A percentile compares a stretch with the other conserved stretches of the same genome.
Evolutionary conservation across 169 alveolate species (phyloP).

Genomic region (Eimeria falciformis): DNA sequence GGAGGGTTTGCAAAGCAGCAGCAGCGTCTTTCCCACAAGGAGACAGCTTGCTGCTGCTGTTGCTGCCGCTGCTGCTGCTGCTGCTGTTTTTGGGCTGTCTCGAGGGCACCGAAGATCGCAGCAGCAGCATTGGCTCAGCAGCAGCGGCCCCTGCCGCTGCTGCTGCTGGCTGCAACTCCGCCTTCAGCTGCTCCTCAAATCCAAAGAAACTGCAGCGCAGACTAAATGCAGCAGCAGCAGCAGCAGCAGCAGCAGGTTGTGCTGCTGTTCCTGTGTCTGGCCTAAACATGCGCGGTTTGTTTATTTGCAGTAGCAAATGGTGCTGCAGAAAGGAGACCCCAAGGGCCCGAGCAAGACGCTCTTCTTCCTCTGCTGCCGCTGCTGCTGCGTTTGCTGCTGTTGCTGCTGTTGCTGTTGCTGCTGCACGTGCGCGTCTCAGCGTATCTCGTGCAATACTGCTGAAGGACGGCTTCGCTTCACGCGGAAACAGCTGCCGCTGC

Average conservation of each 20-base stretch:
- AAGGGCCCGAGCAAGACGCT: background rate
- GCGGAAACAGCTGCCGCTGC: background rate
- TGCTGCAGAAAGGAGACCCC: constrained; percentile 10
- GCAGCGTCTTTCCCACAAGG: constrained; percentile 16
- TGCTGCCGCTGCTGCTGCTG: constrained; percentile 50
- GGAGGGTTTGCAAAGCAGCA: constrained; percentile 36
- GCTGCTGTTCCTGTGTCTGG: constrained; percentile 26
- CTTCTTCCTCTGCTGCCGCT: background rate
- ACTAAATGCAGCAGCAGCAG: constrained; percentile 29
- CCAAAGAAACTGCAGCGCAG: constrained; percentile 51
- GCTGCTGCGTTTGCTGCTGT: constrained; percentile 10
- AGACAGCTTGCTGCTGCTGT: background rate
- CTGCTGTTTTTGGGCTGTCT: background rate
- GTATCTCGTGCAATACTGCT: constrained; percentile 3
- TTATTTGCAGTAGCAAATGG: constrained; percentile 28
- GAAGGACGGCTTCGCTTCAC: background rate
- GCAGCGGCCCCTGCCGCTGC: constrained; percentile 36
- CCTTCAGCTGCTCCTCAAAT: constrained; percentile 11
- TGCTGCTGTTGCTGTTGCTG: constrained; percentile 60
- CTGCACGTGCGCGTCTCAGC: constrained; percentile 32
- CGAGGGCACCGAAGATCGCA: constrained; percentile 30
- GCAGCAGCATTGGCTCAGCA: constrained; percentile 60
- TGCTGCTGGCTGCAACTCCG: background rate
- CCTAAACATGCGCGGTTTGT: constrained; percentile 25
- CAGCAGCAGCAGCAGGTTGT: constrained; percentile 2